phyloP scores from a whole-genome alignment of 2,329 filamentous ascomycete species.

The Pseudogymnoascus sp. region DNA sequence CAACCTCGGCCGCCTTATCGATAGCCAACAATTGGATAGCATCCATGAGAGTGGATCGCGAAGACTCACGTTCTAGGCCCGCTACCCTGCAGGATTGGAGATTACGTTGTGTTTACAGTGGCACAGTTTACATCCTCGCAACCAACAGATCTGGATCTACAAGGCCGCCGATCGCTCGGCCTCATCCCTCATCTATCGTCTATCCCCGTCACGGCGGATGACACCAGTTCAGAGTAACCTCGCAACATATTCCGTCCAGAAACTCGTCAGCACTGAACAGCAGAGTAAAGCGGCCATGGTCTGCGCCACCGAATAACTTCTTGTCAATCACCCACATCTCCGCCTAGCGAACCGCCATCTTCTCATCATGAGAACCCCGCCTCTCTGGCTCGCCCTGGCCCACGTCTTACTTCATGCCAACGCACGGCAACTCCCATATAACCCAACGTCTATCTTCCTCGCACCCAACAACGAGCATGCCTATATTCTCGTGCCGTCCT shows the following conservation, averaged over 20 bases:
- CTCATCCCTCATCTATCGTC: background rate
- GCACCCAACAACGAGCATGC: conserved; percentile 44
- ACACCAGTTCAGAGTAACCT: background rate
- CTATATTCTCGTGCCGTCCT: conserved; percentile 57
- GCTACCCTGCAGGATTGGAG: background rate
- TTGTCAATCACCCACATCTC: background rate
- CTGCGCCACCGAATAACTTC: background rate
- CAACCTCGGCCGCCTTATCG: background rate
- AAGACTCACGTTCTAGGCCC: background rate
- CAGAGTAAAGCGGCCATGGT: background rate
- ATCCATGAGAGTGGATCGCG: background rate
- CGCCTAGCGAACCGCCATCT: background rate
- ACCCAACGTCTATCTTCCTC: conserved; percentile 65
- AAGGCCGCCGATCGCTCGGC: background rate
- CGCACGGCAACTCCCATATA: conserved; percentile 60
- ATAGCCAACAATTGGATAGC: background rate
- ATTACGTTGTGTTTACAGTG: background rate
- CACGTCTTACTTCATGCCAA: background rate
- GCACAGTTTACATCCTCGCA: background rate
- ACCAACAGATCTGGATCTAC: conserved; percentile 9
- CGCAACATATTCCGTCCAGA: background rate
- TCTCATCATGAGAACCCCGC: background rate
- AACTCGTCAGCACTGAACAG: background rate
- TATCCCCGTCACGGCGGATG: background rate
- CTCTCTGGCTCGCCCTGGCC: background rate